Evolutionary conservation across 129 eudicot genomes (phyloP).

Genomic region (Lactuca saligna): DNA sequence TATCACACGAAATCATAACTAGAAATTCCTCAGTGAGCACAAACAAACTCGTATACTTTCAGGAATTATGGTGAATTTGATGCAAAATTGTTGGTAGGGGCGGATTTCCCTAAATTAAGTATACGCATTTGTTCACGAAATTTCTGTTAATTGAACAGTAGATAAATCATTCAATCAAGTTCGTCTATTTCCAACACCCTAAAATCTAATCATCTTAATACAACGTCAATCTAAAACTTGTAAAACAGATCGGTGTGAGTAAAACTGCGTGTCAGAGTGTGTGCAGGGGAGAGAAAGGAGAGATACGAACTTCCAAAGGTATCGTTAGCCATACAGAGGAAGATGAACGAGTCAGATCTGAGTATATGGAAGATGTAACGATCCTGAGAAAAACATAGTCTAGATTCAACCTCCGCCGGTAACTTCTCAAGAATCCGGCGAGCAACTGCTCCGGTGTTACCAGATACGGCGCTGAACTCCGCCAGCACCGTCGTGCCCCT

Average conservation of each 20-base stretch:
- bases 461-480: slow-evolving; percentile 95
- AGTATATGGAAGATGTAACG: slow-evolving; percentile 90
- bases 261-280: slow-evolving; percentile 4
- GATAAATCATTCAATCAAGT: not conserved
- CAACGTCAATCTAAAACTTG: not conserved
- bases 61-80: not conserved
- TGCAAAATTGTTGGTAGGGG: slow-evolving; percentile 9
- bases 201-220: slow-evolving; percentile 3
- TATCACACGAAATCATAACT: slow-evolving; percentile 10
- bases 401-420: slow-evolving; percentile 63
- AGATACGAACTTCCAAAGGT: slow-evolving; percentile 77
- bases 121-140: not conserved
- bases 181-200: not conserved
- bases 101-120: not conserved
- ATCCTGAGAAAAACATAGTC: slow-evolving; percentile 92
- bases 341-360: slow-evolving; percentile 72
- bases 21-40: slow-evolving; percentile 2
- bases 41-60: not conserved
- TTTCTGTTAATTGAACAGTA: slow-evolving; percentile 10
- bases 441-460: slow-evolving; percentile 85
- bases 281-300: slow-evolving; percentile 7
- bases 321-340: slow-evolving; percentile 98
- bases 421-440: slow-evolving; percentile 93
- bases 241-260: slow-evolving; percentile 18
- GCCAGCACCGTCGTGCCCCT: slow-evolving; percentile 95